These are phyloP conservation scores for Pythium brachiatum DNA, from an alignment of 352 stramenopile genomes.

Conservation along the genomic window DNA sequence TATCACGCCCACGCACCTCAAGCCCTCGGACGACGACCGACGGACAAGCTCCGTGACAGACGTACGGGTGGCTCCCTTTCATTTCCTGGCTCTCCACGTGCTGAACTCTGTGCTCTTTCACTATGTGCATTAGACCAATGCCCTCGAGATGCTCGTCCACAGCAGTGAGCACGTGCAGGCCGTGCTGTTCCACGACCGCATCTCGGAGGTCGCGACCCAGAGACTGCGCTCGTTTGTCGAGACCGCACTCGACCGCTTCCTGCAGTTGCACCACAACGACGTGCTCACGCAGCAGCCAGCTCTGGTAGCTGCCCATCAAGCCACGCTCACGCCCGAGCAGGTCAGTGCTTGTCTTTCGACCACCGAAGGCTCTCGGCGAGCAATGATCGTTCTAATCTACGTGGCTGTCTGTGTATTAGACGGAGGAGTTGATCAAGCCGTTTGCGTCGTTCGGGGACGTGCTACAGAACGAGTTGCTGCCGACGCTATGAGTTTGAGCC, in stretches of 20 bases:
- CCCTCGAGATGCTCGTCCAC: constrained; percentile 75
- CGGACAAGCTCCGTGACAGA: constrained; percentile 15
- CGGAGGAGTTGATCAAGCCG: constrained; percentile 20
- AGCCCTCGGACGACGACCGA: constrained; percentile 24
- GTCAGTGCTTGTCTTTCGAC: constrained; percentile 4
- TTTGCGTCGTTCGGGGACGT: constrained; percentile 32
- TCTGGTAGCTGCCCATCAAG: constrained; percentile 36
- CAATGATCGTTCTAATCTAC: too few species aligned
- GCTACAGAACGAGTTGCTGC: constrained; percentile 32
- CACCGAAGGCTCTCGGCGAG: too few species aligned
- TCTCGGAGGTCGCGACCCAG: constrained; percentile 40
- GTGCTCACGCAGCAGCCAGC: constrained; percentile 38
- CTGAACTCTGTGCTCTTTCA: too few species aligned
- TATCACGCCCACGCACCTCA: constrained; percentile 18
- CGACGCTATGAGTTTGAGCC: constrained; percentile 19
- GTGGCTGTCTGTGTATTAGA: too few species aligned
- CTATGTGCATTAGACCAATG: constrained; percentile 16
- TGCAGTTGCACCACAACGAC: constrained; percentile 39
- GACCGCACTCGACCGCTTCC: constrained; percentile 47
- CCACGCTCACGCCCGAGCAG: constrained; percentile 29
- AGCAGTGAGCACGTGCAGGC: constrained; percentile 57
- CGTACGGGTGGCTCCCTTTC: constrained; percentile 1
- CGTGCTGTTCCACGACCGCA: constrained; percentile 76
- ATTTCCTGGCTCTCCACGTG: too few species aligned
- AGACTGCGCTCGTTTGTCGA: constrained; percentile 61